Evolutionary conservation across 2,329 filamentous ascomycete species (phyloP), one percentile per base, ranked within the genome.

Genomic region (Rhinocladiella mackenziei): DNA sequence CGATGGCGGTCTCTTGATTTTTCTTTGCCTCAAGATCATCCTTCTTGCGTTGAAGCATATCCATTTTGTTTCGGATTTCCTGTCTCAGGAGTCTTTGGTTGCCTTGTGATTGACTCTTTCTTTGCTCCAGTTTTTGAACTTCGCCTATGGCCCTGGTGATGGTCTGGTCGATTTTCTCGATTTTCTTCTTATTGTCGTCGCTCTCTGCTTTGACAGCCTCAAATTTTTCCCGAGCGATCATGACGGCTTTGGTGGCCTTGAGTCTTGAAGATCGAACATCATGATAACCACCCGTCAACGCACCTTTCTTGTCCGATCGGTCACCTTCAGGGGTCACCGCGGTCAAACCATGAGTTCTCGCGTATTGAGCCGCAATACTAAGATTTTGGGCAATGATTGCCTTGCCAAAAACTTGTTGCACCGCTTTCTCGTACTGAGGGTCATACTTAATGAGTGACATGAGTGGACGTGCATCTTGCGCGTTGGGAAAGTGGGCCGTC

Each of bases 241-340:
- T 80, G 22, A 91, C 79, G 4, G 80, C 75, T 48, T 83, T 83
- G 20, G 95, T 84, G 19, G 85, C 88, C 58, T 91, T 84, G n/a
- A 97, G 74, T 15, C 91, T 83, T 1, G 91, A 97, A 55, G 83
- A 84, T 23, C 85, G 79, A 8, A 85, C 80, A 61, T 98, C 92
- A 51, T 95, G 84, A 61, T 84, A 98, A 58, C 92, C 92, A 72
- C 92, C 92, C 36, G 89, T 96, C 71, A 98, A 80, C 10, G 89
- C 91, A 66, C 92, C 92, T 57, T 91, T 85, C 69, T 94, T 95
- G 68, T 96, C 94, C 1, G 89, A 89, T 22, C 87, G 87, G 65
- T 97, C 91, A 64, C 92, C 92, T 45, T 97, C 89, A 3, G 87
- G 85, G 0, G 92, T 98, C 55, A 98, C 95, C 23, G 88, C 89